Conservation (phyloP, 208 protist species). For the Trypanosoma congolense region DNA sequence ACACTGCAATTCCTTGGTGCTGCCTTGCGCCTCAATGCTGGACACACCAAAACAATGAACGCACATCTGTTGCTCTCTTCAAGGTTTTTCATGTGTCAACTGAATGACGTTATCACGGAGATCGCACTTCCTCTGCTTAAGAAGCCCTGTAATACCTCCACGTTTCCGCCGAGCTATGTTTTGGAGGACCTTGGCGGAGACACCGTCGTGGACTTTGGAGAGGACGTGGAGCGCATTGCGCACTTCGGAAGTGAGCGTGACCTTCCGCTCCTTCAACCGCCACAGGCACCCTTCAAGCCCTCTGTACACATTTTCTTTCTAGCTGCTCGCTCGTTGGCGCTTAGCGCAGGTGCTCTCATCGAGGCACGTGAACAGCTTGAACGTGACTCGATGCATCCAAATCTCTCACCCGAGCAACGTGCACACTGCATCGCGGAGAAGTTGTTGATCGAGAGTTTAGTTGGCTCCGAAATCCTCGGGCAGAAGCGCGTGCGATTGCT, state of each 20-base stretch:
- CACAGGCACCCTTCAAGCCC: conserved; percentile 51
- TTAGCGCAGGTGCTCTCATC: conserved; percentile 50
- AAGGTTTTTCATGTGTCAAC: conserved; percentile 75
- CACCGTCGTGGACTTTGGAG: conserved; percentile 45
- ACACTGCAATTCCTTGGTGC: conserved; percentile 61
- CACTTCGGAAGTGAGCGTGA: conserved; percentile 58
- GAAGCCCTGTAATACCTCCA: conserved; percentile 19
- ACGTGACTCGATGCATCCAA: conserved; percentile 46
- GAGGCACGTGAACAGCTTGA: conserved; percentile 56
- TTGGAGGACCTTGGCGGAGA: conserved; percentile 36
- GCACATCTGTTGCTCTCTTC: conserved; percentile 64
- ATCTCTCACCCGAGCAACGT: conserved; percentile 38
- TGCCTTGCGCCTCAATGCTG: conserved; percentile 69
- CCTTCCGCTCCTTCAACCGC: conserved; percentile 33
- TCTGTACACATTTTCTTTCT: conserved; percentile 80
- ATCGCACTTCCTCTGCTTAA: conserved; percentile 63
- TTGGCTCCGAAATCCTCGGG: conserved; percentile 38
- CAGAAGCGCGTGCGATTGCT: conserved; percentile 54
- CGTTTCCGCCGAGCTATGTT: conserved; percentile 58
- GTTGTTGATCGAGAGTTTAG: conserved; percentile 51
- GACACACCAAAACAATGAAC: conserved; percentile 78
- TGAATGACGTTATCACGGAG: conserved; percentile 70
- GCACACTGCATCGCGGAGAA: conserved; percentile 44
- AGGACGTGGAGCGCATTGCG: conserved; percentile 66
- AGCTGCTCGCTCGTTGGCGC: conserved; percentile 45